Conservation (phyloP, 805 yeast genomes). For the Sungouiozyma ichnusensis region DNA sequence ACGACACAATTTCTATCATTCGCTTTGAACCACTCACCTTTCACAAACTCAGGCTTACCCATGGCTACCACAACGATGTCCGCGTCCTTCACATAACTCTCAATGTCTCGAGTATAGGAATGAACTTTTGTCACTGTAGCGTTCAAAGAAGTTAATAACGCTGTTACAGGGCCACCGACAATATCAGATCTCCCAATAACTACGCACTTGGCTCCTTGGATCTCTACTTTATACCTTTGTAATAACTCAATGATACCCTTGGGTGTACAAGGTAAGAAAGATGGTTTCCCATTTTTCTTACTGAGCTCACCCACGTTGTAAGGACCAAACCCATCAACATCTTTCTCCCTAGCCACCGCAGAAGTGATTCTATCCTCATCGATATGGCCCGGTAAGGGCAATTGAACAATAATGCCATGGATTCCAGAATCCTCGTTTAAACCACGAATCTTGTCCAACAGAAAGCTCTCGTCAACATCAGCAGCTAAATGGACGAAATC, state of each 20-base stretch:
- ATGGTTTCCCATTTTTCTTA: slow-evolving; percentile 75
- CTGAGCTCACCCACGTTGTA: slow-evolving; percentile 83
- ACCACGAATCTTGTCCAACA: slow-evolving; percentile 46
- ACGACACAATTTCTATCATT: slow-evolving; percentile 45
- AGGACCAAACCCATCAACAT: slow-evolving; percentile 91
- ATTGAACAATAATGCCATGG: slow-evolving; percentile 82
- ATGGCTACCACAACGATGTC: slow-evolving; percentile 80
- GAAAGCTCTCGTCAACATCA: slow-evolving; percentile 45
- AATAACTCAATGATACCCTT: slow-evolving; percentile 80
- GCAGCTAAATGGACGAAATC: slow-evolving; percentile 55
- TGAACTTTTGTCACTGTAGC: slow-evolving; percentile 87
- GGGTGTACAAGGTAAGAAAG: slow-evolving; percentile 90
- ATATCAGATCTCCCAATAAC: slow-evolving; percentile 93
- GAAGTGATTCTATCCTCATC: slow-evolving; percentile 74
- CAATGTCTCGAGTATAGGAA: slow-evolving; percentile 56
- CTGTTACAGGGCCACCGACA: slow-evolving; percentile 90
- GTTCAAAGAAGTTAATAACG: slow-evolving; percentile 65
- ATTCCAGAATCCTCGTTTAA: slow-evolving; percentile 68
- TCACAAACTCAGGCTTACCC: slow-evolving; percentile 59
- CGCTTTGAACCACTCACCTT: slow-evolving; percentile 62
- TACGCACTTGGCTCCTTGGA: slow-evolving; percentile 77
- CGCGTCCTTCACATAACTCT: slow-evolving; percentile 49
- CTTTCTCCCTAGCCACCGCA: slow-evolving; percentile 73
- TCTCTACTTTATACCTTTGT: slow-evolving; percentile 51
- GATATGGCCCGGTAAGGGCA: slow-evolving; percentile 76